Evolutionary conservation across 495 filamentous ascomycete genomes (phyloP).

Genomic region (Hypomontagnella monticulosa): DNA sequence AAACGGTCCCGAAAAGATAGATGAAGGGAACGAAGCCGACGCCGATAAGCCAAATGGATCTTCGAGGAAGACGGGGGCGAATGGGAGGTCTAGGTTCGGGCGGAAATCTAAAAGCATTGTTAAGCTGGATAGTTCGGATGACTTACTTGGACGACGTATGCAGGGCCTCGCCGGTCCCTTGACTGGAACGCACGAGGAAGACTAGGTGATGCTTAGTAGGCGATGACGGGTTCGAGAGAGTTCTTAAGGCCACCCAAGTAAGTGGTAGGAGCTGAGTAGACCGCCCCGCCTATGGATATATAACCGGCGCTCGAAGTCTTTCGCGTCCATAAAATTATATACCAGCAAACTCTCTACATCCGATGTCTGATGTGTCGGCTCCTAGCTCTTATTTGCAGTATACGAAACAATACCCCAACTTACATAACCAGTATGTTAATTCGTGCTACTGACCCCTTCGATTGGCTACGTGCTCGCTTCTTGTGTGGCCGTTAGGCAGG

Average conservation of each 20-base stretch:
- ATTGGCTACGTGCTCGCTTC: too few species aligned
- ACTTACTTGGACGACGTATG: constrained; percentile 86
- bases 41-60: constrained; percentile 42
- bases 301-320: background rate
- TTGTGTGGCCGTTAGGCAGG: too few species aligned
- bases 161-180: constrained; percentile 80
- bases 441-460: too few species aligned
- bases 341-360: too few species aligned
- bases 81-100: constrained; percentile 44
- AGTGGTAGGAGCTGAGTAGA: too few species aligned
- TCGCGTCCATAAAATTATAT: background rate
- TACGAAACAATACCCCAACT: too few species aligned
- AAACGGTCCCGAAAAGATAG: constrained; percentile 14
- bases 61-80: constrained; percentile 46
- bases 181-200: constrained; percentile 70
- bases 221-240: background rate
- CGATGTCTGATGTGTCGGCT: too few species aligned
- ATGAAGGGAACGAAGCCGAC: constrained; percentile 10
- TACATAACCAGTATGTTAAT: too few species aligned
- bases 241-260: too few species aligned
- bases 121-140: constrained; percentile 82
- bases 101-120: constrained; percentile 68
- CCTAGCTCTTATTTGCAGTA: too few species aligned
- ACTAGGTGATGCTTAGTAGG: constrained; percentile 41
- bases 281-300: background rate